A percentile compares a stretch with the other conserved stretches of the same genome.
phyloP scores from a whole-genome alignment of 306 rosid species.

The Corylus americana region DNA sequence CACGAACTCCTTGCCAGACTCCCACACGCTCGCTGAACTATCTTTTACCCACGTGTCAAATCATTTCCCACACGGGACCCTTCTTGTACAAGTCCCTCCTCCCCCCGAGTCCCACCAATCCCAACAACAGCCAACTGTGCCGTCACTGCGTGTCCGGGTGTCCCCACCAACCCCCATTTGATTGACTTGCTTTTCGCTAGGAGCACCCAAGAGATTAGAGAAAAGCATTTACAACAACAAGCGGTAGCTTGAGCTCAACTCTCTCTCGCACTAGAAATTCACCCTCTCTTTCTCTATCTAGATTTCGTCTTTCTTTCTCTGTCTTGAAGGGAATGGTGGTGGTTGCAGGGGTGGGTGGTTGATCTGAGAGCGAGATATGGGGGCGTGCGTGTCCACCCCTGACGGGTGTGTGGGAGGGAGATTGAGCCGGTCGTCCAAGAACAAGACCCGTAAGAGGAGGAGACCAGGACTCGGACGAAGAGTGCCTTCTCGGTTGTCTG shows the following conservation, averaged over 20 bases:
- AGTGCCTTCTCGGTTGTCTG: slow-evolving; percentile 52
- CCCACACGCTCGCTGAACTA: slow-evolving; percentile 52
- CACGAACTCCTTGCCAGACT: slow-evolving; percentile 31
- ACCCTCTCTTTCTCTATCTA: slow-evolving; percentile 18
- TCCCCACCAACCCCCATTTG: too few species aligned
- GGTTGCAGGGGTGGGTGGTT: slow-evolving; percentile 18
- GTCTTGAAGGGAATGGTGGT: slow-evolving; percentile 1
- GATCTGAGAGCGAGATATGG: slow-evolving; percentile 53
- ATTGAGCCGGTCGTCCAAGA: slow-evolving; percentile 43
- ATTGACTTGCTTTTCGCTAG: slow-evolving; percentile 2
- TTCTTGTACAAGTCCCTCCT: not conserved
- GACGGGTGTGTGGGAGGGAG: slow-evolving; percentile 63
- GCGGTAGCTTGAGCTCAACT: slow-evolving; percentile 30
- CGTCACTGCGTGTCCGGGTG: slow-evolving; percentile 22
- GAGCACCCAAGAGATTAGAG: slow-evolving; percentile 8
- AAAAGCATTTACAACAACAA: not conserved
- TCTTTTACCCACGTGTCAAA: slow-evolving; percentile 34
- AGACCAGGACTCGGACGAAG: slow-evolving; percentile 47
- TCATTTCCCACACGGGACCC: slow-evolving; percentile 26
- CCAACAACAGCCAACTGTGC: slow-evolving; percentile 12
- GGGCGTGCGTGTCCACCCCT: slow-evolving; percentile 80
- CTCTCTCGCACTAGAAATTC: slow-evolving; percentile 26
- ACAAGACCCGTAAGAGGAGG: slow-evolving; percentile 40
- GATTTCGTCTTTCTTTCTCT: slow-evolving; percentile 16
- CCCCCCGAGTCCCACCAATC: too few species aligned